A percentile compares a stretch with the other conserved stretches of the same genome.
These are phyloP conservation scores for Arabidopsis arenosa DNA, from an alignment of 345 rosid genomes.

Conservation along the genomic window DNA sequence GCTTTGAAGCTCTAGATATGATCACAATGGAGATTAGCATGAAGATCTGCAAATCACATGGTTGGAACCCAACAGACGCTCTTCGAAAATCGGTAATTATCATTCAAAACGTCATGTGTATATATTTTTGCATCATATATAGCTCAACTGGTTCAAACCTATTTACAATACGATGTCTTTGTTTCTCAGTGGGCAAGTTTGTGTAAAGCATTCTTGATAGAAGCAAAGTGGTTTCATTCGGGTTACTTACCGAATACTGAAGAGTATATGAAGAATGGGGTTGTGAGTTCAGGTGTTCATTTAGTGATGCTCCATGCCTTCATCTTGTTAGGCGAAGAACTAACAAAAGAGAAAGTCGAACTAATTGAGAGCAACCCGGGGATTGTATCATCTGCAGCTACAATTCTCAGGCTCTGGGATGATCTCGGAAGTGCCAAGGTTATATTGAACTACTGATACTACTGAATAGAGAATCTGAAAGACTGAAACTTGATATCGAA, in stretches of 20 bases:
- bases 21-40: conserved; percentile 52
- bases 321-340: conserved; percentile 55
- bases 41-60: conserved; percentile 42
- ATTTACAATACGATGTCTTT: neutral
- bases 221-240: conserved; percentile 62
- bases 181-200: conserved; percentile 59
- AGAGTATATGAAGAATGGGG: conserved; percentile 67
- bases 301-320: conserved; percentile 54
- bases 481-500: neutral
- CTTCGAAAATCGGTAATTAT: conserved; percentile 52
- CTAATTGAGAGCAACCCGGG: conserved; percentile 44
- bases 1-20: conserved; percentile 53
- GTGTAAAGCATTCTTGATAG: conserved; percentile 61
- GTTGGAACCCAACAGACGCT: conserved; percentile 51
- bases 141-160: neutral
- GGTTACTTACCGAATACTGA: conserved; percentile 46
- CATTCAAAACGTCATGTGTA: neutral
- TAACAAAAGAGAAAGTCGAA: conserved; percentile 44
- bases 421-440: conserved; percentile 70
- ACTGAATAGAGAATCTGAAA: neutral
- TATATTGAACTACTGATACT: neutral
- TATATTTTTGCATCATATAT: neutral
- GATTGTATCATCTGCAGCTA: conserved; percentile 49
- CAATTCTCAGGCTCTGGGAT: conserved; percentile 70
- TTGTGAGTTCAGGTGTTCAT: conserved; percentile 61